These are phyloP conservation scores for Mimosa pudica DNA, from an alignment of 306 rosid species.

Conservation along the genomic window DNA sequence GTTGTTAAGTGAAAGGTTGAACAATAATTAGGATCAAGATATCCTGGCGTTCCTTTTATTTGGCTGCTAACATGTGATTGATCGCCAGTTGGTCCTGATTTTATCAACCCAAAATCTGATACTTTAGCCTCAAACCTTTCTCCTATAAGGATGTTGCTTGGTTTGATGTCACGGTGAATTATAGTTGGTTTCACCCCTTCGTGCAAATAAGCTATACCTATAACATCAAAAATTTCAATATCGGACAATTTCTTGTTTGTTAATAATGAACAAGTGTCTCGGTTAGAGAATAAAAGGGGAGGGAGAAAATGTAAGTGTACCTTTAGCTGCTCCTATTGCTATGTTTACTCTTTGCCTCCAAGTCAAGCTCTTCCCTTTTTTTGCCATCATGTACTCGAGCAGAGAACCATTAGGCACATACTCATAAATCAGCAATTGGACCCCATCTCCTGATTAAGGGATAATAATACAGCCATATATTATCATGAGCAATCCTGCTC, in stretches of 20 bases:
- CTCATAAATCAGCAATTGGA: slow-evolving; percentile 69
- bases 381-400: slow-evolving; percentile 74
- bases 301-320: slow-evolving; percentile 35
- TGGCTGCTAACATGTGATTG: slow-evolving; percentile 92
- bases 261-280: neutral
- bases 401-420: slow-evolving; percentile 80
- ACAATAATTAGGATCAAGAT: slow-evolving; percentile 81
- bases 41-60: slow-evolving; percentile 90
- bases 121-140: slow-evolving; percentile 82
- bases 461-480: slow-evolving; percentile 33
- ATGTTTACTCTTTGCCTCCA: slow-evolving; percentile 80
- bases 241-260: neutral
- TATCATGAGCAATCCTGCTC: slow-evolving; percentile 12
- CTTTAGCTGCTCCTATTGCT: slow-evolving; percentile 87
- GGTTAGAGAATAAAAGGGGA: neutral
- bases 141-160: slow-evolving; percentile 79
- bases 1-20: slow-evolving; percentile 77
- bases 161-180: slow-evolving; percentile 82
- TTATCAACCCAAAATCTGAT: slow-evolving; percentile 81
- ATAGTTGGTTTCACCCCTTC: slow-evolving; percentile 66
- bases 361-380: slow-evolving; percentile 55
- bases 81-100: slow-evolving; percentile 70
- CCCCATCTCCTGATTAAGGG: slow-evolving; percentile 46
- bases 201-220: slow-evolving; percentile 82
- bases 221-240: slow-evolving; percentile 7